These are phyloP conservation scores for Suillus tomentosus DNA, from an alignment of 768 basidiomycete species.

Conservation along the genomic window DNA sequence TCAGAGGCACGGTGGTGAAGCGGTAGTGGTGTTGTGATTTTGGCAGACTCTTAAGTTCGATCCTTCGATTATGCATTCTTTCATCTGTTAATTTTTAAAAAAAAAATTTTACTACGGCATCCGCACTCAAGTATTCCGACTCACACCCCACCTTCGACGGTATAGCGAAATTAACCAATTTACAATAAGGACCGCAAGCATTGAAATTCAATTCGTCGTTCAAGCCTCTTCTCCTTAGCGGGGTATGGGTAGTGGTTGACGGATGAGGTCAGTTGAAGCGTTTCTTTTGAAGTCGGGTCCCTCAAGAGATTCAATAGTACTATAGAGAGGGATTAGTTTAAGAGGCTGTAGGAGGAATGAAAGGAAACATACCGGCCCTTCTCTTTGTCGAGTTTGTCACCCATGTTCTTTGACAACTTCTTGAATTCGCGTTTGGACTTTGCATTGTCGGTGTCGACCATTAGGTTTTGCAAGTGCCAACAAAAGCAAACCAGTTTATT, in stretches of 20 bases:
- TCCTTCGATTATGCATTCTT: too few species aligned
- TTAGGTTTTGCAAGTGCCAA: slow-evolving; percentile 90
- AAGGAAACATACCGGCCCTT: slow-evolving; percentile 74
- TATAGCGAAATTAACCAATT: too few species aligned
- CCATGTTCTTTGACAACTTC: slow-evolving; percentile 85
- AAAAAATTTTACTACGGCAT: too few species aligned
- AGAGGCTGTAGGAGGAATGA: slow-evolving; percentile 16
- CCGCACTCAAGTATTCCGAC: too few species aligned
- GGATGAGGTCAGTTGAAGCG: slow-evolving; percentile 77
- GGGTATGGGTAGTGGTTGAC: slow-evolving; percentile 83
- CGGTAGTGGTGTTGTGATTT: too few species aligned
- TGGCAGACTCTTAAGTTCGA: too few species aligned
- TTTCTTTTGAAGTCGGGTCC: slow-evolving; percentile 83
- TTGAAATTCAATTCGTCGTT: slow-evolving; percentile 92
- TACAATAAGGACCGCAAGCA: slow-evolving; percentile 86
- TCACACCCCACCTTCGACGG: too few species aligned
- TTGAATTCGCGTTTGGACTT: slow-evolving; percentile 87
- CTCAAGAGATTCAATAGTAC: slow-evolving; percentile 82
- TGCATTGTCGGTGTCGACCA: slow-evolving; percentile 89
- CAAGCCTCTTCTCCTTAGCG: slow-evolving; percentile 82
- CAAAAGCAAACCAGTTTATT: too few species aligned
- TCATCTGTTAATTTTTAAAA: too few species aligned
- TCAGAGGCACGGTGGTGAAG: too few species aligned
- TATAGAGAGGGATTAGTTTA: slow-evolving; percentile 31
- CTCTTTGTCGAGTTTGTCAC: slow-evolving; percentile 91